Base-by-base conservation (phyloP, 169 alveolate genomes). In the Neospora caninum region DNA sequence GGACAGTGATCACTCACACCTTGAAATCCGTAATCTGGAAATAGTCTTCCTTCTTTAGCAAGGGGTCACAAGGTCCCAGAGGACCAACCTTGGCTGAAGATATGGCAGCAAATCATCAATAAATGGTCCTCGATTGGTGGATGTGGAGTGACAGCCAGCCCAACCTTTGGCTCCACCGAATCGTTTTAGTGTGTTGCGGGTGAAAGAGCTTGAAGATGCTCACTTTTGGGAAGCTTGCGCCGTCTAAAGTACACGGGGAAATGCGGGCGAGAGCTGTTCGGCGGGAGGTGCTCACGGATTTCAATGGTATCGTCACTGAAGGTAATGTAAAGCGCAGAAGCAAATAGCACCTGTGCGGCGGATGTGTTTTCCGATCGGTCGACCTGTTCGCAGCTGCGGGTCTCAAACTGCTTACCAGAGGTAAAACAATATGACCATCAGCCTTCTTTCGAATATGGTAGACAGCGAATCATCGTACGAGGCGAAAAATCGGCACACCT, bases 401-500 rank as follows among this genome's bases (percentile, higher is more conserved):
- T n/a, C 7, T 34, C 87, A 16, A 16, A 39, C 7, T n/a, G 45
- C 80, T 25, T 43, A 86, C 91, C 80, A 34, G 43, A 88, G 58
- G 38, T 43, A 88, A 49, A 43, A 88, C 58, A 88, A 83, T 13
- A 88, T 88, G 58, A 64, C 83, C 54, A 88, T 43, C 54, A 31
- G 58, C 39, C 92, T 45, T 64, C 92, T 29, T 42, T 88, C 92
- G 83, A 88, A 88, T 13, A 29, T 31, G 58, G 84, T 20, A 25
- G 84, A 53, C 64, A 54, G 38, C 78, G 36, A 38, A 36, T 88
- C 92, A 41, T 88, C 92, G 36, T 43, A 36, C 64, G 18, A 16
- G 36, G 92, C 92, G 64, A 25, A 88, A 49, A 88, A 88, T 25
- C 92, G 49, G 54, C 92, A 88, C 31, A 88, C 92, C 92, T 88